phyloP scores from a whole-genome alignment of 208 protist species.

The Trypanosoma lewisi region DNA sequence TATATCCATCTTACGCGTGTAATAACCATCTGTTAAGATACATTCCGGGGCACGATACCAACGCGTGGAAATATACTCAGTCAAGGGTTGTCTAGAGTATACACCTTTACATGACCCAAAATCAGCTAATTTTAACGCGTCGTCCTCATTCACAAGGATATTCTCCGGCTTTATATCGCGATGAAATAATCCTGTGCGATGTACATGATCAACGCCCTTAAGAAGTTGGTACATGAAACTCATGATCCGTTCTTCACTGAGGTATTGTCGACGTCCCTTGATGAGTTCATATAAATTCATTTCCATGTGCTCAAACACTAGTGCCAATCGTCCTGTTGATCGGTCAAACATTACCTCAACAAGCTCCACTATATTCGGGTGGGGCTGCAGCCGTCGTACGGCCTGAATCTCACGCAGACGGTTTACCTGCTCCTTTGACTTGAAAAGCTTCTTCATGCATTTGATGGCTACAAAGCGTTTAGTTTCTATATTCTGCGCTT shows the following conservation, averaged over 20 bases:
- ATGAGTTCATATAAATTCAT: slow-evolving; percentile 98
- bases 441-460: slow-evolving; percentile 96
- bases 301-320: slow-evolving; percentile 98
- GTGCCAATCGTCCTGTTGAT: slow-evolving; percentile 87
- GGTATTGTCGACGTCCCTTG: slow-evolving; percentile 75
- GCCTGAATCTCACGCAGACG: slow-evolving; percentile 97
- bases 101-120: slow-evolving; percentile 90
- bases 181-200: slow-evolving; percentile 92
- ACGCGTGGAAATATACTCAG: slow-evolving; percentile 92
- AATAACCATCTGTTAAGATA: slow-evolving; percentile 85
- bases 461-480: slow-evolving; percentile 95
- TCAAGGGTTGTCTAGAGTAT: slow-evolving; percentile 79
- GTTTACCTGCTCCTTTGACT: slow-evolving; percentile 94
- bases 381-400: slow-evolving; percentile 85
- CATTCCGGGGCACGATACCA: slow-evolving; percentile 94
- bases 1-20: slow-evolving; percentile 91
- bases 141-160: slow-evolving; percentile 90
- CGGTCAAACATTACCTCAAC: slow-evolving; percentile 95
- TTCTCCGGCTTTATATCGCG: slow-evolving; percentile 98
- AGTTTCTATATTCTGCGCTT: slow-evolving; percentile 92
- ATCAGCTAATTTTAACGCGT: slow-evolving; percentile 87
- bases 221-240: slow-evolving; percentile 89
- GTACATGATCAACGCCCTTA: slow-evolving; percentile 92
- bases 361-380: slow-evolving; percentile 95
- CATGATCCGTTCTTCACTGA: slow-evolving; percentile 85